Evolutionary conservation across 2,329 filamentous ascomycete species (phyloP).

Genomic region (Colletotrichum sublineola): DNA sequence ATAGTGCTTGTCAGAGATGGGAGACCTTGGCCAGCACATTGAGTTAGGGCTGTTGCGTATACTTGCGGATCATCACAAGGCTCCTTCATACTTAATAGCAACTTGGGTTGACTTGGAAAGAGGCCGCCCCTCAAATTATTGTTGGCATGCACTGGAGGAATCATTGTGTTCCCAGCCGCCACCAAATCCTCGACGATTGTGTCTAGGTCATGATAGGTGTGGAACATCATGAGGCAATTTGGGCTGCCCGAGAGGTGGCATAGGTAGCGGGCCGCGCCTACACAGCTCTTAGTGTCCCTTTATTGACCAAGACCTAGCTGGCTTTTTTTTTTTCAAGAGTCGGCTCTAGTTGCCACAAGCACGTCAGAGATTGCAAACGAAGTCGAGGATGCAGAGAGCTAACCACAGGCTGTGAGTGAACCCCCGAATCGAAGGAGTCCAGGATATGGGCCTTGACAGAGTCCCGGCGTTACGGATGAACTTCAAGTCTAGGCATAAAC

Average conservation of each 20-base stretch:
- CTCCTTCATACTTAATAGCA: too few relatives aligned
- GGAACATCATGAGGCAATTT: not conserved
- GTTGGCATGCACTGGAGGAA: not conserved
- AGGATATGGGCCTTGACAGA: too few relatives aligned
- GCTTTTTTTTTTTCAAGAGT: not conserved
- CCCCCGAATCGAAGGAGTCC: not conserved
- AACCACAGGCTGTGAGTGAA: not conserved
- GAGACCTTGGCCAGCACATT: too few relatives aligned
- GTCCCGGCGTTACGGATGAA: not conserved
- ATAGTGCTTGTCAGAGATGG: not conserved
- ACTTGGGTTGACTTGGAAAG: not conserved
- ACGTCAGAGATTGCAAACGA: not conserved
- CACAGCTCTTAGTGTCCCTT: constrained; percentile 1
- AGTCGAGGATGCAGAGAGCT: not conserved
- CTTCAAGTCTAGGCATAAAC: not conserved
- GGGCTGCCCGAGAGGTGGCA: constrained; percentile 1
- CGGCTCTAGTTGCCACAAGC: not conserved
- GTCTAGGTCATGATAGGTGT: not conserved
- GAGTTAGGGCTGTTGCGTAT: not conserved
- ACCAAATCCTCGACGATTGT: not conserved
- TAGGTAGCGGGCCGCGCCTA: not conserved
- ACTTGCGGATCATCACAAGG: too few relatives aligned
- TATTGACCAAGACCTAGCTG: not conserved
- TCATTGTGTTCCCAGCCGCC: not conserved
- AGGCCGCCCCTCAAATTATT: not conserved